Evolutionary conservation across 1,139 yeast species (phyloP).

Genomic region (Saccharomyces hybrid): DNA sequence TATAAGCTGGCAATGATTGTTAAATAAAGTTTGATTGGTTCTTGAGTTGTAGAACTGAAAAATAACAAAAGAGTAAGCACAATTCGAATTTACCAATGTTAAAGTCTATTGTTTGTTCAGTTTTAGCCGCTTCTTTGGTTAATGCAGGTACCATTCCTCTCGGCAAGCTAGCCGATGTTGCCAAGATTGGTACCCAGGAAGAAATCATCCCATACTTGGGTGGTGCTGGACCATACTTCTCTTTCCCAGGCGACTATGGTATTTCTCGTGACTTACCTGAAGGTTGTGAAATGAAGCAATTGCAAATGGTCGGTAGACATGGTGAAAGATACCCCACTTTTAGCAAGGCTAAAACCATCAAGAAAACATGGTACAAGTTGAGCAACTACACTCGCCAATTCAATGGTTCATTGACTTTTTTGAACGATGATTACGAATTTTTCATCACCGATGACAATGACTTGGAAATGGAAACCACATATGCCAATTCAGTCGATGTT

Average conservation of each 20-base stretch:
- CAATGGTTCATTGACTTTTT: constrained; percentile 34
- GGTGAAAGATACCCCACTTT: constrained; percentile 62
- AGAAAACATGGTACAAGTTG: constrained; percentile 21
- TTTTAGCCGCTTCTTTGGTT: background rate
- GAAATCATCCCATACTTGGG: constrained; percentile 14
- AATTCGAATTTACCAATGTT: background rate
- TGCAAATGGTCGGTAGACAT: constrained; percentile 56
- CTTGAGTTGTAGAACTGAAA: background rate
- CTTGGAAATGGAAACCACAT: constrained; percentile 23
- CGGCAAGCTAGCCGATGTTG: constrained; percentile 2
- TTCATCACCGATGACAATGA: constrained; percentile 23
- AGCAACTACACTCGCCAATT: constrained; percentile 20
- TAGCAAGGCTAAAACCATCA: constrained; percentile 27
- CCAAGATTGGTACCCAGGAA: constrained; percentile 15
- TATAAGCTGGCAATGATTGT: no score
- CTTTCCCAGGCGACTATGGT: constrained; percentile 15
- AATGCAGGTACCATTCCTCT: background rate
- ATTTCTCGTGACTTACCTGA: constrained; percentile 15
- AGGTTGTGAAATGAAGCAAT: constrained; percentile 55
- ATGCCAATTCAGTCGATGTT: constrained; percentile 12
- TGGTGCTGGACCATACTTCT: constrained; percentile 20
- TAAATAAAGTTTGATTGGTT: no score
- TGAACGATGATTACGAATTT: constrained; percentile 33
- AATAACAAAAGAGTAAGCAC: background rate
- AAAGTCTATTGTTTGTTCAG: background rate